A percentile compares a stretch with the other conserved stretches of the same genome.
These are phyloP conservation scores for Mycena citricolor DNA, from an alignment of 1,284 basidiomycete genomes.

Conservation along the genomic window DNA sequence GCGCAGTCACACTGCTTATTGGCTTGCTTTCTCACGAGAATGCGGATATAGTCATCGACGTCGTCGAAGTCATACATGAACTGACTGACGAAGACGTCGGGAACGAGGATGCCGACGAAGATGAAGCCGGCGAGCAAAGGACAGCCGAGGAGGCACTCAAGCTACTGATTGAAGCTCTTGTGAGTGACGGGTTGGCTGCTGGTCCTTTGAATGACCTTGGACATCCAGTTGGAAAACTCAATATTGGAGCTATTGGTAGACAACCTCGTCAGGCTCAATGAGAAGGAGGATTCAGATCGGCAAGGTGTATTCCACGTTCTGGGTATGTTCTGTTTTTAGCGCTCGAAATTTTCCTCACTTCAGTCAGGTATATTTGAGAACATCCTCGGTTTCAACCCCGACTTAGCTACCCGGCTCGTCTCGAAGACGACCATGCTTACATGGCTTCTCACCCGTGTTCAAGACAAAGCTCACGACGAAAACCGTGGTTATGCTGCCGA, in stretches of 20 bases:
- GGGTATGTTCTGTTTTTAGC: constrained; percentile 41
- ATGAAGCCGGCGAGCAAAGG: constrained; percentile 46
- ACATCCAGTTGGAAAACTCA: constrained; percentile 70
- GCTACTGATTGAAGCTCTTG: constrained; percentile 71
- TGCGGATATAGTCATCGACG: constrained; percentile 90
- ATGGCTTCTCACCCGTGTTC: constrained; percentile 84
- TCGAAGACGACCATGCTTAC: constrained; percentile 71
- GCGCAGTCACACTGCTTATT: constrained; percentile 67
- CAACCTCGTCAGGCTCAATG: constrained; percentile 82
- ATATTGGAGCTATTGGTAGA: constrained; percentile 88
- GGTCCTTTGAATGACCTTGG: not conserved
- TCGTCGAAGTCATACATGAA: constrained; percentile 89
- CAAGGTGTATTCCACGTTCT: constrained; percentile 93
- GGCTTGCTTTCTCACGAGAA: constrained; percentile 92
- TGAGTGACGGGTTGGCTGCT: constrained; percentile 38
- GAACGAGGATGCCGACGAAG: constrained; percentile 73
- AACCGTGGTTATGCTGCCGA: constrained; percentile 89
- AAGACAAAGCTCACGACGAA: constrained; percentile 73
- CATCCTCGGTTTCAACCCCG: constrained; percentile 80
- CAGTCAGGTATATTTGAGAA: constrained; percentile 89
- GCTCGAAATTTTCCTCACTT: constrained; percentile 4
- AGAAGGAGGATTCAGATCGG: constrained; percentile 82
- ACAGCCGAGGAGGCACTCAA: constrained; percentile 72
- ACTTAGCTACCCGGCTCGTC: constrained; percentile 68
- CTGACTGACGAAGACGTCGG: constrained; percentile 95